Base-by-base conservation (phyloP, 352 stramenopile species). In the Phytophthora cactorum region DNA sequence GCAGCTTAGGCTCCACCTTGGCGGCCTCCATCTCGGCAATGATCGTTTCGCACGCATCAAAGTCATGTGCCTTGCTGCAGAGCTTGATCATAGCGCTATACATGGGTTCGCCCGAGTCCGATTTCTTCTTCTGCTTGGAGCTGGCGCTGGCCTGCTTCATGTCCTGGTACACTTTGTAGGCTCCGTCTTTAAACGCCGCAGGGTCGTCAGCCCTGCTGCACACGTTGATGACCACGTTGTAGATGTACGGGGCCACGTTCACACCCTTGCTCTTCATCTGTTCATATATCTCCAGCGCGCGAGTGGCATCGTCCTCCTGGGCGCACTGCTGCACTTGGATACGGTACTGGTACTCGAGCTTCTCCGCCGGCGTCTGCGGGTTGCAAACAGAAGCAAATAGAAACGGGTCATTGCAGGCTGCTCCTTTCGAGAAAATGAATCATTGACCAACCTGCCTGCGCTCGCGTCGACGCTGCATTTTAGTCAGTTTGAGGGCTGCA, bases 81-180 rank as follows among this genome's bases (percentile, higher is more conserved):
- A 95, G 66, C 55, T 93, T 92, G 57, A 94, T 71, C 49, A 95
- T 73, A 27, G 88, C 84, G 59, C 79, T 94, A 68, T 88, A 91
- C 29, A 82, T 86, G 12, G 75, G 82, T 63, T 95, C 88, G 25
- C 87, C 78, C 10, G 86, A 67, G 22, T 60, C 62, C 1, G 39
- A 29, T 25, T 62, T 70, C 29, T 70, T 66, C 45, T 49, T 77
- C 44, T 64, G 12, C 15, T 61, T 54, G 5, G 51, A 15, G 28
- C 28, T 27, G 14, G 58, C 31, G 32, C 63, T 63, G 11, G 79
- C 62, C 38, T 68, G 71, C 34, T 90, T 88, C 81, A 95, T 90
- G 25, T 93, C 72, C 22, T 91, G 62, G 59, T 82, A 93, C 14
- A 92, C 77, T 4, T 71, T 49, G 32, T 89, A 84, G 3, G 82